These are phyloP conservation scores for Yamadazyma laniorum DNA, from an alignment of 805 yeast genomes.

Conservation along the genomic window DNA sequence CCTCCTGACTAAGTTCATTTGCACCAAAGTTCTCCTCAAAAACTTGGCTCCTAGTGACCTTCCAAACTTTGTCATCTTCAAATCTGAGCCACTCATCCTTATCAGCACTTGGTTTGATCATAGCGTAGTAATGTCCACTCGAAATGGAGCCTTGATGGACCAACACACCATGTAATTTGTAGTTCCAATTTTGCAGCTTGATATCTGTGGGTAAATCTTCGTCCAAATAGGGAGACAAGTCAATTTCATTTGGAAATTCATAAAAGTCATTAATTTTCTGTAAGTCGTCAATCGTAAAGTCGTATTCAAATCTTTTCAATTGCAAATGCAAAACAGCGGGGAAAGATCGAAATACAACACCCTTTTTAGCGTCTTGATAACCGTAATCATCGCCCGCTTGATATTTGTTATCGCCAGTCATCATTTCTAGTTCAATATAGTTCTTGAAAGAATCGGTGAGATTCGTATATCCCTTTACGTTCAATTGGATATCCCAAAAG, in stretches of 20 bases:
- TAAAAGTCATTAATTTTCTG: slow-evolving; percentile 90
- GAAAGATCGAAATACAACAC: slow-evolving; percentile 85
- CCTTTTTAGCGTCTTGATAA: slow-evolving; percentile 93
- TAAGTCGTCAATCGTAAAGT: slow-evolving; percentile 82
- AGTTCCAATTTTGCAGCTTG: slow-evolving; percentile 63
- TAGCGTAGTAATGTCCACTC: slow-evolving; percentile 94
- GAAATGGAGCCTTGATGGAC: slow-evolving; percentile 96
- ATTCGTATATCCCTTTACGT: slow-evolving; percentile 78
- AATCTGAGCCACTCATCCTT: slow-evolving; percentile 79
- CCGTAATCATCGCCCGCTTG: slow-evolving; percentile 85
- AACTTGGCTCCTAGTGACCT: slow-evolving; percentile 79
- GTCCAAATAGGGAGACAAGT: slow-evolving; percentile 75
- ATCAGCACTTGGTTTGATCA: slow-evolving; percentile 74
- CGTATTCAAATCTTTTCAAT: slow-evolving; percentile 91
- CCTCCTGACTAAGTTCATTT: slow-evolving; percentile 50
- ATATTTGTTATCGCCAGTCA: slow-evolving; percentile 94
- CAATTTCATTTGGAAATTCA: slow-evolving; percentile 83
- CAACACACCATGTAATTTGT: slow-evolving; percentile 86
- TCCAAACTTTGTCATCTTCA: slow-evolving; percentile 94
- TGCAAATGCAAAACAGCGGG: slow-evolving; percentile 95
- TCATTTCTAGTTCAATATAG: slow-evolving; percentile 82
- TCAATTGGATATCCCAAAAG: slow-evolving; percentile 96
- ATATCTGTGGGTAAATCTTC: slow-evolving; percentile 43
- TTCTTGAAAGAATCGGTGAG: slow-evolving; percentile 76
- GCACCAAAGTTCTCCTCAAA: slow-evolving; percentile 93